Evolutionary conservation across 2,329 filamentous ascomycete genomes (phyloP), one percentile per base, ranked within the genome.

Genomic region (Phialophora tarda): DNA sequence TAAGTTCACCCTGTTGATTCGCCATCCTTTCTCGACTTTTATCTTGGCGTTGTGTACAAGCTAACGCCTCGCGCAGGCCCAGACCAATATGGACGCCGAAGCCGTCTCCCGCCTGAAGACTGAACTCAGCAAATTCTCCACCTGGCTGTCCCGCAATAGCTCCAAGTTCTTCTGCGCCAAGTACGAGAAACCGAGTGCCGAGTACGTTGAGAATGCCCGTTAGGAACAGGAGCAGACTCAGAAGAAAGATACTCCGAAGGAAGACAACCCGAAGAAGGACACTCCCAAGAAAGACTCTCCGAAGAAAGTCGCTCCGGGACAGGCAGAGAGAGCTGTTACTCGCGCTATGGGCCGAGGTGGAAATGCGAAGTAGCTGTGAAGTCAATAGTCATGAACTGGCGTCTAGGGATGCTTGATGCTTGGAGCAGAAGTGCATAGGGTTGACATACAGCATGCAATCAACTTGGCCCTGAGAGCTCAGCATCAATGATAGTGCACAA

Each of bases 71-170:
- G 2, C 48, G 21, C 48, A 51, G 69, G 93, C 93, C 3, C 95
- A 99, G 77, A 99, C 95, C 60, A 98, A 98, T 80, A 97, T 99
- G 93, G 95, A 98, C 75, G 85, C 90, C 61, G 93, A 96, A 77
- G 93, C 93, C 2, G 92, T 97, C 50, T 91, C 89, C 69, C 90
- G 93, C 55, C 86, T 98, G 28, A 89, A 93, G 12, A 92, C 97
- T 74, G 95, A 99, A 77, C 85, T 99, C 17, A 85, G 87, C 72
- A 94, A 93, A 78, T 89, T 99, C 78, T 92, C 90, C 11, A 84
- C 87, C 62, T 99, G 93, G 92, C 83, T 99, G 63, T 86, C 89
- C 66, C 91, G 89, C 72, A 88, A 94, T 74, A 88, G 89, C 14
- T 84, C 87, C 64, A 86, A 86, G 26, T 97, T 95, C 79, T 96